Base-by-base conservation (phyloP, 2,329 filamentous ascomycete genomes). In the Pseudogymnoascus sp. region DNA sequence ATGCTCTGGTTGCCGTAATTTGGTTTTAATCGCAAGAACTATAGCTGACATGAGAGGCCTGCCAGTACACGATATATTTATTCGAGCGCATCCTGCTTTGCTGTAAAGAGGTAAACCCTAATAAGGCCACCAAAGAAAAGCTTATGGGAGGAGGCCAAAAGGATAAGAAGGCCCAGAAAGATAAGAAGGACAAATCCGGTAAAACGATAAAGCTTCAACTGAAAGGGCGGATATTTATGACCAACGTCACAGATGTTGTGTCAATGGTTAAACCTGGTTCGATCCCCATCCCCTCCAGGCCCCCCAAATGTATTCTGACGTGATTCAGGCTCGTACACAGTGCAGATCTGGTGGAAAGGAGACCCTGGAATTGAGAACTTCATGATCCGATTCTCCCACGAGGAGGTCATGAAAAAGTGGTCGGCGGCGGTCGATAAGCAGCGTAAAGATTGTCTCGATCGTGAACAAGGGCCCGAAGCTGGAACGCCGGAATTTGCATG, bases 311-410 rank as follows among this genome's bases (percentile, higher is more conserved):
- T 36, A 15, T 47, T 61, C 73, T 75, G 68, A 78, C 66, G 39
- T 5, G 37, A 59, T 58, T 9, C 68, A 94, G 91, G 91, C 57
- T 93, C 90, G 9, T 96, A 97, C 72, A 93, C 90, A 2, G 90
- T 97, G 63, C 93, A 97, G 71, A 97, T 99, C 61, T 97, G 92
- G 81, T 99, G 94, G 94, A 97, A 94, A 75, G 93, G 93, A 35
- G 93, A 97, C 66, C 91, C 92, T 0, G 91, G 90, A 3, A 91
- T 97, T 33, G 93, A 99, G 72, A 96, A 95, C 71, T 97, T 99
- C 73, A 87, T 93, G 68, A 96, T 99, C 71, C 90, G 90, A 67
- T 97, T 97, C 73, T 82, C 84, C 58, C 94, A 93, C 63, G 94
- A 99, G 73, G 91, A 96, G 67, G 85, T 82, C 12, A 91, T 97